Evolutionary conservation across 2,329 filamentous ascomycete species (phyloP).

Genomic region (Sclerotinia glacialis): DNA sequence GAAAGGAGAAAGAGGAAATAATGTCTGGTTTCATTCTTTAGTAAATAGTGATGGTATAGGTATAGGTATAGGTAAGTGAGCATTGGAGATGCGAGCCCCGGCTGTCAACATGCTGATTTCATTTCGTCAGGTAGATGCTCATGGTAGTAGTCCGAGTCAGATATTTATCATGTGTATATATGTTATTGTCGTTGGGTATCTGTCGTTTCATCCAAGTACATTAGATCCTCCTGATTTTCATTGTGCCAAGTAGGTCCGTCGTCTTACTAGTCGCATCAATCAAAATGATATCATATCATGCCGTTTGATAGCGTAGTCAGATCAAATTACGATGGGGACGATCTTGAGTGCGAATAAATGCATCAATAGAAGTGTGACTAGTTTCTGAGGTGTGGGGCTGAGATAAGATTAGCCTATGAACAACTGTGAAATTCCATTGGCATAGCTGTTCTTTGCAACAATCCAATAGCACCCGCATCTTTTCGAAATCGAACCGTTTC

Average conservation of each 20-base stretch:
- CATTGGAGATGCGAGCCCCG: too few relatives aligned
- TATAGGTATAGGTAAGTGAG: too few relatives aligned
- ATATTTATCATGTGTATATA: too few relatives aligned
- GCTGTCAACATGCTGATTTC: too few relatives aligned
- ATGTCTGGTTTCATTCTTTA: too few relatives aligned
- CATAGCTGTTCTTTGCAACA: background rate
- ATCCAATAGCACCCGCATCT: background rate
- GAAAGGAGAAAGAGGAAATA: too few relatives aligned
- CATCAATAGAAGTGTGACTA: background rate
- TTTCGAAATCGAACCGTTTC: background rate
- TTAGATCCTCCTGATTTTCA: background rate
- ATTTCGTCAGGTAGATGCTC: too few relatives aligned
- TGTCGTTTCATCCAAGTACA: background rate
- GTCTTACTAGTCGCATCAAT: background rate
- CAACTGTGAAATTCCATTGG: background rate
- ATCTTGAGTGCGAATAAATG: background rate
- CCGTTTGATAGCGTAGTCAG: background rate
- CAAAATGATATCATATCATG: background rate
- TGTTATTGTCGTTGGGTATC: too few relatives aligned
- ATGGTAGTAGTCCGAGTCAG: too few relatives aligned
- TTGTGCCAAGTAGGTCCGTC: background rate
- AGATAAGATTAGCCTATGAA: slow-evolving; percentile 19
- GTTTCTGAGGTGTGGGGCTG: slow-evolving; percentile 15
- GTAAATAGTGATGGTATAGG: too few relatives aligned
- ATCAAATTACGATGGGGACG: background rate